Evolutionary conservation across 352 stramenopile genomes (phyloP), one percentile per base, ranked within the genome.

Genomic region (Globisporangium echinulatum): DNA sequence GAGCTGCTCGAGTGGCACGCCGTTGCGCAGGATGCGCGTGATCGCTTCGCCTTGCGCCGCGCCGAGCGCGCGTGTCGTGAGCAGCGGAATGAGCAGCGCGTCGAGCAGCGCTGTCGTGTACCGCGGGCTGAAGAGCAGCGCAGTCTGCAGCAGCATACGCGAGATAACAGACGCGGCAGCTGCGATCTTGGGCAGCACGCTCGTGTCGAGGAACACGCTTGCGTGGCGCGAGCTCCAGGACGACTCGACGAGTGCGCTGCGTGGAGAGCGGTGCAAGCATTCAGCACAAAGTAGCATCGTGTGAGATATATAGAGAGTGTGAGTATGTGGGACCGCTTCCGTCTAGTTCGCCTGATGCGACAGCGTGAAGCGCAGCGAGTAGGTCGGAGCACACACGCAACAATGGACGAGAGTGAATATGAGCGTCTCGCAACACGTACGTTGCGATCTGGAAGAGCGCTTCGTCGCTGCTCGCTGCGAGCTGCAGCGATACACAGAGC

Each of bases 221-320:
- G 82, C 79, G 60, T 89, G 88, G 10, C 74, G 76, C 15, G 79
- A 87, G 48, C 82, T 89, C 74, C 80, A 90, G 47, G 79, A 90
- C 15, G 74, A 74, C 10, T 85, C 74, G 46, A 90, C 72, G 8
- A 92, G 56, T 7, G 68, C 63, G 44, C 77, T 92, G 33, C 9
- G 19, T 3, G 36, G 38, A 42, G 7, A 38, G 56, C 33, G 49
- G 7, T 7, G 52, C 39, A 33, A 10, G n/a, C 15, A n/a, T 6
- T 15, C 7, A 46, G 54, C 44, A 4, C 6, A 11, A 0, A 14
- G 19, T 2, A 17, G 48, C 48, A 39, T 13, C n/a, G 13, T 36
- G 6, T 19, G 19, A 8, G n/a, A 7, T 10, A n/a, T 8, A n/a
- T 1, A 54, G 11, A 6, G 37, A 54, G 49, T 8, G 9, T 25